Evolutionary conservation across 2,329 filamentous ascomycete genomes (phyloP), one percentile per base, ranked within the genome.

Genomic region (Orbilia blumenaviensis): DNA sequence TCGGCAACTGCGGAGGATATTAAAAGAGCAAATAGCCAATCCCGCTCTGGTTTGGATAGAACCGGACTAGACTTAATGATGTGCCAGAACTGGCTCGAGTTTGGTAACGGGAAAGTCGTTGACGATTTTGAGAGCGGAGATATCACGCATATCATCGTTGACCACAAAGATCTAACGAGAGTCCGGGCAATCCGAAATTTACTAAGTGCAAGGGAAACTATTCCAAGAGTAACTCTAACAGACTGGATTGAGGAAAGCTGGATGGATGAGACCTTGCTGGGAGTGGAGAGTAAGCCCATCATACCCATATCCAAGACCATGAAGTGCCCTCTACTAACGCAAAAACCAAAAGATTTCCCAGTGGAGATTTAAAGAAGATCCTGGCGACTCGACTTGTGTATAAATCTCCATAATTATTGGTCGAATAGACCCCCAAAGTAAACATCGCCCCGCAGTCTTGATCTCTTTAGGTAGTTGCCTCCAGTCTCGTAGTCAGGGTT

Each of bases 191-290:
- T 73, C 38, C 42, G 68, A 48, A 63, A 62, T 21, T 18, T 69
- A 62, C 23, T 76, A 25, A 44, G 72, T 4, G 32, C 63, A 32
- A 82, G 86, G 62, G 82, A 81, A 5, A 83, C 81, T 63, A 83
- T 93, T 36, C 92, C 94, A 0, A 86, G 92, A 78, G 83, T 94
- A 5, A 91, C 97, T 1, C 87, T 84, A 0, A 82, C 86, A 8
- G 84, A 85, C 12, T 99, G 95, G 95, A 83, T 97, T 0, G 86
- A 90, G 60, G 89, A 91, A 62, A 92, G 92, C 80, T 97, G 94
- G 93, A 85, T 85, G 72, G 92, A 94, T 81, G 86, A 86, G 78
- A 96, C 93, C 0, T 81, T 91, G 76, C 82, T 97, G 52, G 92
- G 96, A 78, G 94, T 97, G 83, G 92, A 94, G 80, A 83, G 84